Conservation (phyloP, 805 yeast species). For the Ogataea henricii region DNA sequence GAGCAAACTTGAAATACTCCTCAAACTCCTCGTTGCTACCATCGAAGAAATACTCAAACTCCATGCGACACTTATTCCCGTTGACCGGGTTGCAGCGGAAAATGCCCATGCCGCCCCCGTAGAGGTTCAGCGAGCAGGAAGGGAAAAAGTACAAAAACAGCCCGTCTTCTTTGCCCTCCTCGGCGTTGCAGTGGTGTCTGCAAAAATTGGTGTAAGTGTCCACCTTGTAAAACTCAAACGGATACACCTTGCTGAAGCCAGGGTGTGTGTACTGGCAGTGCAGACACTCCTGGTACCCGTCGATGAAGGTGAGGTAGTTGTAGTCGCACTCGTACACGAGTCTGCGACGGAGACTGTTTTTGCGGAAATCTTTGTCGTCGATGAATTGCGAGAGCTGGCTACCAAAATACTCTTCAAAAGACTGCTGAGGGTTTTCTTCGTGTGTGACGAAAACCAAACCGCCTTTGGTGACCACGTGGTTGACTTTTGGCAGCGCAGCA, state of each 20-base stretch:
- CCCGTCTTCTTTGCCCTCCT: conserved; percentile 17
- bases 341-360: conserved; percentile 23
- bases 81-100: conserved; percentile 33
- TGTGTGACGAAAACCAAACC: conserved; percentile 33
- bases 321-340: conserved; percentile 30
- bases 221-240: conserved; percentile 31
- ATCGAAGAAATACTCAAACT: conserved; percentile 34
- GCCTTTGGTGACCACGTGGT: conserved; percentile 24
- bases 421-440: conserved; percentile 21
- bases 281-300: conserved; percentile 34
- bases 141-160: conserved; percentile 34
- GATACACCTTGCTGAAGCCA: conserved; percentile 28
- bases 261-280: conserved; percentile 34
- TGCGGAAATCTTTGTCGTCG: conserved; percentile 23
- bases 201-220: conserved; percentile 31
- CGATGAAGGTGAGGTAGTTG: conserved; percentile 28
- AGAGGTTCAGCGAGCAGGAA: conserved; percentile 29
- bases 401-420: conserved; percentile 24
- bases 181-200: conserved; percentile 29
- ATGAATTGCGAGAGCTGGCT: conserved; percentile 25
- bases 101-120: conserved; percentile 35
- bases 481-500: conserved; percentile 23
- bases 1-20: conserved; percentile 31
- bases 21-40: conserved; percentile 33
- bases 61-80: conserved; percentile 32